Percentiles rank a stretch among this genome's conserved stretches.
Evolutionary conservation across 1,139 yeast genomes (phyloP).

Genomic region (Debaryomyces nepalensis): DNA sequence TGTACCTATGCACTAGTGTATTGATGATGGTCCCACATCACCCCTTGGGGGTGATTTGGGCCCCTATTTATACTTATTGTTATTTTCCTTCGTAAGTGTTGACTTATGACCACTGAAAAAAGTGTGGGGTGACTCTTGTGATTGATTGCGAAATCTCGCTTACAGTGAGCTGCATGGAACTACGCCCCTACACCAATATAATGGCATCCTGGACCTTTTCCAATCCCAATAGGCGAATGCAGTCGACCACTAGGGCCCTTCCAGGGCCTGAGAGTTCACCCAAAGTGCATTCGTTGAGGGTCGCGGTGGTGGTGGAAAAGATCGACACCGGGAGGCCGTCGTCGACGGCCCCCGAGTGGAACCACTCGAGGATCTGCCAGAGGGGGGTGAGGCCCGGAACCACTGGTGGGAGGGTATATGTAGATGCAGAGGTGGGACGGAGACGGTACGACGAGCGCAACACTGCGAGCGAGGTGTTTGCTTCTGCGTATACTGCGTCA

Average conservation of each 20-base stretch:
- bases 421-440: not conserved
- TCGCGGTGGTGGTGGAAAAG: conserved; percentile 18
- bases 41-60: not conserved
- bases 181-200: conserved; percentile 15
- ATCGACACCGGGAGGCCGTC: conserved; percentile 24
- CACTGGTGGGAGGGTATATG: conserved; percentile 40
- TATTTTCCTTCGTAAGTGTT: not conserved
- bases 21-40: not conserved
- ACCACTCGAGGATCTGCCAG: conserved; percentile 41
- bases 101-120: conserved; percentile 5
- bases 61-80: conserved; percentile 6
- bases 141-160: conserved; percentile 10
- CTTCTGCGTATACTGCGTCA: conserved; percentile 25
- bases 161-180: not conserved
- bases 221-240: conserved; percentile 48
- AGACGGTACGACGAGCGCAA: conserved; percentile 20
- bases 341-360: conserved; percentile 26
- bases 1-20: not conserved
- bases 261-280: conserved; percentile 24
- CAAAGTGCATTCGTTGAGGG: conserved; percentile 23
- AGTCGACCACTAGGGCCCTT: conserved; percentile 39
- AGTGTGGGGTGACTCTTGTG: conserved; percentile 10
- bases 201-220: conserved; percentile 29
- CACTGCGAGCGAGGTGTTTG: conserved; percentile 27
- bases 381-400: conserved; percentile 59